A percentile compares a stretch with the other conserved stretches of the same genome.
phyloP scores from a whole-genome alignment of 2,329 filamentous ascomycete genomes.

The Epichloe amarillans region DNA sequence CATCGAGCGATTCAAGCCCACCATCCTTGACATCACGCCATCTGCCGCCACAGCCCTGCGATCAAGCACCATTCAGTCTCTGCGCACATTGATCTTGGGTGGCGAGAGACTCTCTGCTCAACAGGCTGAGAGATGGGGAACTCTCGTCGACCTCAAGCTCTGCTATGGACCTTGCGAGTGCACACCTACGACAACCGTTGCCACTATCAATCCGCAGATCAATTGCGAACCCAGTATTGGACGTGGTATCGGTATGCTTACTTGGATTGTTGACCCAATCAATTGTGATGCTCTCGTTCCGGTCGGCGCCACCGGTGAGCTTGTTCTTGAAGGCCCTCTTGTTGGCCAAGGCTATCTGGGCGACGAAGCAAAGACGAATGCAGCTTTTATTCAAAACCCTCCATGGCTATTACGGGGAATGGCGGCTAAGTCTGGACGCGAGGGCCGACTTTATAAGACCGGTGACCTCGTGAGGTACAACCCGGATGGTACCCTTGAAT shows the following conservation, averaged over 20 bases:
- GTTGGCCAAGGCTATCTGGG: slow-evolving; percentile 37
- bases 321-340: slow-evolving; percentile 28
- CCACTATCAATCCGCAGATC: neutral
- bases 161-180: slow-evolving; percentile 13
- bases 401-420: slow-evolving; percentile 17
- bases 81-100: slow-evolving; percentile 1
- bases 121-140: neutral
- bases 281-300: slow-evolving; percentile 13
- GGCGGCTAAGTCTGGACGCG: slow-evolving; percentile 14
- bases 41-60: neutral
- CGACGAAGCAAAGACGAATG: slow-evolving; percentile 28
- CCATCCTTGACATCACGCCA: slow-evolving; percentile 3
- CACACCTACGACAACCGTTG: slow-evolving; percentile 2
- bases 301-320: slow-evolving; percentile 18
- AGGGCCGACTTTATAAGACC: slow-evolving; percentile 19
- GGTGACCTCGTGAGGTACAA: slow-evolving; percentile 19
- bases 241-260: neutral
- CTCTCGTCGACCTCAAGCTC: neutral
- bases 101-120: neutral
- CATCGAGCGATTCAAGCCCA: slow-evolving; percentile 4
- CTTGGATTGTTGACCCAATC: slow-evolving; percentile 17
- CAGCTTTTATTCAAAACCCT: slow-evolving; percentile 30
- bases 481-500: slow-evolving; percentile 17
- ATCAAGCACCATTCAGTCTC: neutral
- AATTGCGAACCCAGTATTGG: slow-evolving; percentile 2